A percentile compares a stretch with the other conserved stretches of the same genome.
Evolutionary conservation across 352 stramenopile species (phyloP).

Genomic region (Peronospora belbahrii): DNA sequence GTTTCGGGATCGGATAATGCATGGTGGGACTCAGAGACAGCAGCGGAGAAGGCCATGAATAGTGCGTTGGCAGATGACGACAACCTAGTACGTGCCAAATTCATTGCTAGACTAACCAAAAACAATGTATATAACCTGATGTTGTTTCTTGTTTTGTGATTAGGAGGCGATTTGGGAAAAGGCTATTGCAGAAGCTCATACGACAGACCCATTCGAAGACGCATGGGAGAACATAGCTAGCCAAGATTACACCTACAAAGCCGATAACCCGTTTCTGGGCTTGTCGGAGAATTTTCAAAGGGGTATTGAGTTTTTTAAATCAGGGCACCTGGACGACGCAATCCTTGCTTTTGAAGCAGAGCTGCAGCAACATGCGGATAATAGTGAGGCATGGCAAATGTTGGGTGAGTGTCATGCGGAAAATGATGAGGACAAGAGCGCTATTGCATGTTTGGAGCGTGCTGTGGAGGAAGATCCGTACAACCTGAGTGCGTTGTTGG

Average conservation of each 20-base stretch:
- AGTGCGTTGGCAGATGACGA: slow-evolving; percentile 50
- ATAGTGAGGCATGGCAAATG: slow-evolving; percentile 92
- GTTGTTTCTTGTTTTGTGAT: background rate
- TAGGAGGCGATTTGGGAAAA: slow-evolving; percentile 75
- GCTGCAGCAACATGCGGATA: slow-evolving; percentile 89
- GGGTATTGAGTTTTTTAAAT: slow-evolving; percentile 79
- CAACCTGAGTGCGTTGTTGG: slow-evolving; percentile 88
- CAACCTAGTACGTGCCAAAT: slow-evolving; percentile 34
- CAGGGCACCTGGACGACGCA: slow-evolving; percentile 87
- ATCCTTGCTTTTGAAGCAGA: slow-evolving; percentile 94
- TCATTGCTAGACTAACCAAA: background rate
- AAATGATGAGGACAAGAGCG: slow-evolving; percentile 93
- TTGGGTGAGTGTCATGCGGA: slow-evolving; percentile 92
- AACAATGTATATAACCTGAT: background rate
- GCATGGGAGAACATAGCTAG: slow-evolving; percentile 48
- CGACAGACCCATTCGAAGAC: slow-evolving; percentile 73
- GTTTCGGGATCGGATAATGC: slow-evolving; percentile 33
- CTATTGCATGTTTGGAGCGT: slow-evolving; percentile 91
- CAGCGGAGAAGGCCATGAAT: slow-evolving; percentile 49
- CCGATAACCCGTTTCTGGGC: slow-evolving; percentile 63
- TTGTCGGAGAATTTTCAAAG: slow-evolving; percentile 66
- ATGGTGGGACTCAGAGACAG: slow-evolving; percentile 41
- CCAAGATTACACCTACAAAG: slow-evolving; percentile 67
- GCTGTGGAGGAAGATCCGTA: slow-evolving; percentile 93
- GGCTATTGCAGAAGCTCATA: slow-evolving; percentile 56